Base-by-base conservation (phyloP, 306 rosid genomes). In the Dalbergia cultrata region DNA sequence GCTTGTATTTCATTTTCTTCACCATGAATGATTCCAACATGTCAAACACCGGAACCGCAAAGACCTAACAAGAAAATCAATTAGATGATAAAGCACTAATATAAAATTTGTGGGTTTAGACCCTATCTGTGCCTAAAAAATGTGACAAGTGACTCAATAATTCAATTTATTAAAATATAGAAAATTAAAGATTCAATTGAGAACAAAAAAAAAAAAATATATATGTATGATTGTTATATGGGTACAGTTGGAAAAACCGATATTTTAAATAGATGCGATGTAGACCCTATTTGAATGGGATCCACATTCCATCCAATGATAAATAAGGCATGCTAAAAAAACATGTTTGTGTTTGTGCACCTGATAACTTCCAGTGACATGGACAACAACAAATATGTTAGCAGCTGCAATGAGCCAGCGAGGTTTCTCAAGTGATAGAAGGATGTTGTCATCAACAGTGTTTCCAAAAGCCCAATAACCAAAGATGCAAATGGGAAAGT, bases 281-380 rank as follows among this genome's bases (percentile, higher is more conserved):
- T n/a, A n/a, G n/a, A n/a, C n/a, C n/a, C n/a, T n/a, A n/a, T n/a
- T n/a, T n/a, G n/a, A n/a, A n/a, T n/a, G n/a, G n/a, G n/a, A n/a
- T n/a, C n/a, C n/a, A n/a, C n/a, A n/a, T n/a, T n/a, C n/a, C n/a
- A n/a, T n/a, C n/a, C n/a, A n/a, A n/a, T n/a, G n/a, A n/a, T n/a
- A n/a, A n/a, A 26, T 1, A 26, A 2, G 31, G 31, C 31, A 26
- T 3, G 31, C 31, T n/a, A 26, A 26, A 21, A 21, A 21, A 21
- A 1, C 22, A 34, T 13, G 2, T 6, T 1, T 14, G 21, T 44
- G 10, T 47, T 7, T 47, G 11, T 74, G 6, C 72, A 94, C 97
- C 97, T 94, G 98, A 72, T 94, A 94, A 76, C 98, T 82, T 81
- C 98, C 98, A 63, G 90, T 86, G 12, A 94, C 93, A 76, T 92